Percentiles rank a stretch among this genome's conserved stretches.
Conservation (phyloP, 768 basidiomycete genomes). For the Clathrus columnatus region DNA sequence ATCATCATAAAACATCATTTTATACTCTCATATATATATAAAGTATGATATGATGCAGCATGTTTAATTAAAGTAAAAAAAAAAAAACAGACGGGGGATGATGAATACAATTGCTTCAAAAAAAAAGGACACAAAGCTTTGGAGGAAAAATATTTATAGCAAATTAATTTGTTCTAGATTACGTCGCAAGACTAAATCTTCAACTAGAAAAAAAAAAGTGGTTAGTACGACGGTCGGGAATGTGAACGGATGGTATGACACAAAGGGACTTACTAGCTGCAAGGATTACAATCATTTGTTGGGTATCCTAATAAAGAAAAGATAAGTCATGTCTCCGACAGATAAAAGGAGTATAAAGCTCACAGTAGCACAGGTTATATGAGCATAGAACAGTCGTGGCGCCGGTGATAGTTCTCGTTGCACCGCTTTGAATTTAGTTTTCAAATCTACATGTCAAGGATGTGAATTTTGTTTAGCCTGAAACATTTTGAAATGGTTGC, state of each 20-base stretch:
- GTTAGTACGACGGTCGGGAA: neutral
- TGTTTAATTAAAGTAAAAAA: too few relatives aligned
- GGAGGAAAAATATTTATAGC: neutral
- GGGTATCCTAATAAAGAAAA: neutral
- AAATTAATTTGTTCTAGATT: constrained; percentile 4
- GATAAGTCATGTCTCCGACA: neutral
- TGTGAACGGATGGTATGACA: too few relatives aligned
- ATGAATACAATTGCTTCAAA: too few relatives aligned
- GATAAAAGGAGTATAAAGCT: constrained; percentile 16
- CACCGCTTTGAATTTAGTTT: constrained; percentile 63
- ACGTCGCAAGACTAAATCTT: constrained; percentile 6
- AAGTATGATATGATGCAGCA: neutral
- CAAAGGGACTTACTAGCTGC: neutral
- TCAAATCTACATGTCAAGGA: constrained; percentile 38
- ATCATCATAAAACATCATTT: too few relatives aligned
- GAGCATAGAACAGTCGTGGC: constrained; percentile 50
- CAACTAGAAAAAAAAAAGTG: constrained; percentile 3
- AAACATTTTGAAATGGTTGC: neutral
- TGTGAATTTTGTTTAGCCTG: neutral
- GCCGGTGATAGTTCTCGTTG: constrained; percentile 48
- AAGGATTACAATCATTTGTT: constrained; percentile 6
- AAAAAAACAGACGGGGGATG: too few relatives aligned
- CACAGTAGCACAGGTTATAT: constrained; percentile 63
- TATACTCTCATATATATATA: too few relatives aligned
- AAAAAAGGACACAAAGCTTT: too few relatives aligned